Conservation (phyloP, 1,284 basidiomycete species). For the Gymnopus androsaceus region DNA sequence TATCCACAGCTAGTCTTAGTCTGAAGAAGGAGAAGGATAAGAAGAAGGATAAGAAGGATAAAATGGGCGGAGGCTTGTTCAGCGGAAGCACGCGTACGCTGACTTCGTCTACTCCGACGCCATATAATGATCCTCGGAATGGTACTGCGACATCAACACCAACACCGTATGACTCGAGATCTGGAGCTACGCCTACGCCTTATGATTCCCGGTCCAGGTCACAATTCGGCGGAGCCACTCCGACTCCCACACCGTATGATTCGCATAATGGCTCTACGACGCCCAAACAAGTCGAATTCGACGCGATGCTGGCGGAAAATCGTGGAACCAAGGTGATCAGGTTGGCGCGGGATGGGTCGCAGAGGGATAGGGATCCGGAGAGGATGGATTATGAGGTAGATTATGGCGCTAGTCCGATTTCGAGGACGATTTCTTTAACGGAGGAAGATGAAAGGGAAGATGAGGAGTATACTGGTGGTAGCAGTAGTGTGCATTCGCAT, state of each 20-base stretch:
- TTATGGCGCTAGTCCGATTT: not conserved
- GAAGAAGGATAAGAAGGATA: slow-evolving; percentile 6
- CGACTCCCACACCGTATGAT: not conserved
- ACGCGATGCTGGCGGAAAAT: not conserved
- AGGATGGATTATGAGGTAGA: slow-evolving; percentile 1
- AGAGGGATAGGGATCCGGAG: not conserved
- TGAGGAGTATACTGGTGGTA: too few species aligned
- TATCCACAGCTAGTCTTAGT: not conserved
- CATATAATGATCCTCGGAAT: slow-evolving; percentile 1
- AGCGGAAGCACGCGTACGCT: slow-evolving; percentile 56
- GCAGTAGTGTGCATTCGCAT: too few species aligned
- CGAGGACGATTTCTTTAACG: not conserved
- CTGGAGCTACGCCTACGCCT: slow-evolving; percentile 1
- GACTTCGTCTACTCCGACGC: slow-evolving; percentile 20
- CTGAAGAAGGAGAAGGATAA: slow-evolving; percentile 2
- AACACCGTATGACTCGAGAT: not conserved
- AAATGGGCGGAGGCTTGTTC: not conserved
- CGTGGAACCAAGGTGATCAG: not conserved
- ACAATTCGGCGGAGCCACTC: not conserved
- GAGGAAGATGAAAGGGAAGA: too few species aligned
- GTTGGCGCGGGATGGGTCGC: not conserved
- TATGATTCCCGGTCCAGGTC: not conserved
- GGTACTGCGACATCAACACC: not conserved
- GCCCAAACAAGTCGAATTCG: not conserved
- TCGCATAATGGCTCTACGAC: too few species aligned